Percentiles rank a stretch among this genome's conserved stretches.
phyloP scores from a whole-genome alignment of 306 rosid genomes.

The Geum urbanum region DNA sequence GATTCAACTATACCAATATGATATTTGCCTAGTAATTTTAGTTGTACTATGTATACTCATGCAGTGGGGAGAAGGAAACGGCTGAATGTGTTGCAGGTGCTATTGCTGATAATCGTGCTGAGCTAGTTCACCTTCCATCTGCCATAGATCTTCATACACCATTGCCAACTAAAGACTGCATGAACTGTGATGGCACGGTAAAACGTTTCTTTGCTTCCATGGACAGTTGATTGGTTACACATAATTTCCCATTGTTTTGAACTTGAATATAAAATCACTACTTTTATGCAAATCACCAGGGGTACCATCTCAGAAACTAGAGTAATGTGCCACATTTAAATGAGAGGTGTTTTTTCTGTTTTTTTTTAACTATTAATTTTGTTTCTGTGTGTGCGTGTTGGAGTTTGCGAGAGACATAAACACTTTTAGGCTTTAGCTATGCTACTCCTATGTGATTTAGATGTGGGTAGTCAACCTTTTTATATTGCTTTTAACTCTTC shows the following conservation, averaged over 20 bases:
- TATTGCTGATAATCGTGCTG: constrained; percentile 71
- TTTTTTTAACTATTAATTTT: background rate
- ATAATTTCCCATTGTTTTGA: background rate
- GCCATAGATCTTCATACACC: constrained; percentile 55
- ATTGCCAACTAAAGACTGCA: constrained; percentile 89
- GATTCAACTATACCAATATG: background rate
- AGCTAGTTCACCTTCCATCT: constrained; percentile 85
- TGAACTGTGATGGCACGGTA: constrained; percentile 94
- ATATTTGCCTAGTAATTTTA: constrained; percentile 14
- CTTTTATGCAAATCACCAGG: background rate
- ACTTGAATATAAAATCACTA: background rate
- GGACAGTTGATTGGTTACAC: constrained; percentile 4
- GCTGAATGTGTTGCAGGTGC: constrained; percentile 86
- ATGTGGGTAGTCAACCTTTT: background rate
- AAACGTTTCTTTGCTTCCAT: constrained; percentile 3
- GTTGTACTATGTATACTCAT: constrained; percentile 28
- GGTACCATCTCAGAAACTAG: constrained; percentile 3
- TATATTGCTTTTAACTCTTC: background rate
- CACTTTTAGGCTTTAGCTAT: background rate
- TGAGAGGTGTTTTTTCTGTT: background rate
- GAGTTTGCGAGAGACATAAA: background rate
- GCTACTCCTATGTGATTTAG: background rate
- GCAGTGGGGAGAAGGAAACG: constrained; percentile 89
- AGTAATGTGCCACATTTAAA: background rate
- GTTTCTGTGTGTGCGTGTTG: background rate